These are phyloP conservation scores for Backusella mclennaniae DNA, from an alignment of 192 early-diverging fungal species.

Conservation along the genomic window DNA sequence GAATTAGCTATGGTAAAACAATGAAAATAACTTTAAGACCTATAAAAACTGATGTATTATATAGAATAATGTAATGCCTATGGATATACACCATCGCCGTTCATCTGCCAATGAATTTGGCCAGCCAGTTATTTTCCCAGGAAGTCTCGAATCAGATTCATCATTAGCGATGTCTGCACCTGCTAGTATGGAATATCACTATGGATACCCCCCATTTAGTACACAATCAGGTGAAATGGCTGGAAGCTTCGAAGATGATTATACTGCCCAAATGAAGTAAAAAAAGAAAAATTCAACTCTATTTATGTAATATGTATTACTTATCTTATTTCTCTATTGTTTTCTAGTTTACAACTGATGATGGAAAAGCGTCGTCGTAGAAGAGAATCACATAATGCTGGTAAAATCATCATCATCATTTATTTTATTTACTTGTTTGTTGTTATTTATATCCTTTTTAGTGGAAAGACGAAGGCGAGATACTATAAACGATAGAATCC, in stretches of 20 bases:
- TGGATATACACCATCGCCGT: slow-evolving; percentile 6
- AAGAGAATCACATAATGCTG: slow-evolving; percentile 95
- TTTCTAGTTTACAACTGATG: slow-evolving; percentile 38
- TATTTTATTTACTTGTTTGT: not conserved
- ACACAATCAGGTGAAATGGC: not conserved
- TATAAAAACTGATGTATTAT: not conserved
- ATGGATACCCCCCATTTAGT: not conserved
- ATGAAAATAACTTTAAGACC: not conserved
- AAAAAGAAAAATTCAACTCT: not conserved
- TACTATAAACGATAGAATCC: slow-evolving; percentile 98
- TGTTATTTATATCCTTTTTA: slow-evolving; percentile 15
- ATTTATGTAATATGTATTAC: not conserved
- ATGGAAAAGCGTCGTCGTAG: slow-evolving; percentile 89
- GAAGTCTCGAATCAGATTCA: not conserved
- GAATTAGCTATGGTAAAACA: not conserved
- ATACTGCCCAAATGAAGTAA: slow-evolving; percentile 38
- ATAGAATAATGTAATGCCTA: not conserved
- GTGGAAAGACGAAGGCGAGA: slow-evolving; percentile 95
- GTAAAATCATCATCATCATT: slow-evolving; percentile 15
- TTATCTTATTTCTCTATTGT: not conserved
- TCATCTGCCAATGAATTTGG: slow-evolving; percentile 13
- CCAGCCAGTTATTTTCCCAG: not conserved
- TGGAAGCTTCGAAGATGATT: slow-evolving; percentile 35
- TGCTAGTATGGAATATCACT: slow-evolving; percentile 29
- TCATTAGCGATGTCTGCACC: slow-evolving; percentile 34